Evolutionary conservation across 2,329 filamentous ascomycete species (phyloP), one percentile per base, ranked within the genome.

Genomic region (Colletotrichum sp.): DNA sequence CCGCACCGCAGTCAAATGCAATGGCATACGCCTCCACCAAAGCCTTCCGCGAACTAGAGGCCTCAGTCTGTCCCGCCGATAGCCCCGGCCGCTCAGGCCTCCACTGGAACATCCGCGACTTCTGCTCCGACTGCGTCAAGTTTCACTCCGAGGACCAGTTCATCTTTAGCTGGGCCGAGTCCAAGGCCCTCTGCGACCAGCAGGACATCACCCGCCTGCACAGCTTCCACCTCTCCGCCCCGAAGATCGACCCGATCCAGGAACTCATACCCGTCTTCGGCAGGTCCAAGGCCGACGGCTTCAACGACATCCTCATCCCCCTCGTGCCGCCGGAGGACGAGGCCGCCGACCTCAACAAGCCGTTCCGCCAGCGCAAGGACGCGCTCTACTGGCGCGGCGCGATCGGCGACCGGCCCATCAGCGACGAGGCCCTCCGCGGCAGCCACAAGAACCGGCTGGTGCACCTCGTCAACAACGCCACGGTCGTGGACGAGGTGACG

Each of bases 241-340:
- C 93, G 9, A 88, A 90, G 1, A 88, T 92, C 77, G 90, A 91
- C 65, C 90, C 92, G 0, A 90, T 93, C 2, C 89, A 91, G 77
- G 88, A 93, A 24, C 87, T 97, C 6, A 84, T 94, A 3, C 95
- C 95, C 0, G 87, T 97, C 13, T 97, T 97, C 84, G 94, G 94
- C 77, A 90, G 94, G 74, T 93, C 92, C 65, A 95, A 95, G 79
- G 91, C 93, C 2, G 88, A 90, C 60, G 92, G 92, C 6, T 96
- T 95, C 84, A 92, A 90, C 78, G 95, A 98, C 81, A 95, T 98
- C 39, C 84, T 96, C 26, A 94, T 96, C 69, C 95, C 95, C 0
- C 81, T 91, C 87, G 89, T 79, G 83, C 90, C 69, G 70, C 75
- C 75, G 13, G 81, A 85, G 0, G 89, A 90, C 30, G 87, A 89